These are phyloP conservation scores for Metschnikowia similis DNA, from an alignment of 805 yeast species.

Conservation along the genomic window DNA sequence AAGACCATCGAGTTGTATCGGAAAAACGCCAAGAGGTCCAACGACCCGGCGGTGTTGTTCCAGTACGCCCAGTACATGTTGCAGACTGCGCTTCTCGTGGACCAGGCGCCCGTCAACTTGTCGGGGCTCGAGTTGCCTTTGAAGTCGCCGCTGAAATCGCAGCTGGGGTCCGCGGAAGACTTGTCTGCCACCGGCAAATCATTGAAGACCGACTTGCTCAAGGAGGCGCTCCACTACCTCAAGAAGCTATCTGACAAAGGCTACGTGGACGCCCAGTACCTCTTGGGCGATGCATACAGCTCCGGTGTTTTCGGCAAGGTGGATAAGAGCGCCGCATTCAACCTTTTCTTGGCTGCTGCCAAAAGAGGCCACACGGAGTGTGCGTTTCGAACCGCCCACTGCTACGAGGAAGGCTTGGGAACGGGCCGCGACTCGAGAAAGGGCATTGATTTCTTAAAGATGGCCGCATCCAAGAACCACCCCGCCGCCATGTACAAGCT, in stretches of 20 bases:
- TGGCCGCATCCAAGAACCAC: slow-evolving; percentile 87
- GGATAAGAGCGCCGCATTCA: slow-evolving; percentile 72
- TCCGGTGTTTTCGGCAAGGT: slow-evolving; percentile 80
- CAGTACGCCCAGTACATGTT: slow-evolving; percentile 89
- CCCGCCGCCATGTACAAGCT: slow-evolving; percentile 95
- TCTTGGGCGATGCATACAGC: slow-evolving; percentile 84
- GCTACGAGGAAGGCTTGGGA: slow-evolving; percentile 93
- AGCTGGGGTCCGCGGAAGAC: not conserved
- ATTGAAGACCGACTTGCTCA: slow-evolving; percentile 54
- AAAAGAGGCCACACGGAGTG: slow-evolving; percentile 91
- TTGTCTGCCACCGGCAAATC: slow-evolving; percentile 3
- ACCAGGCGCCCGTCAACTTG: slow-evolving; percentile 4
- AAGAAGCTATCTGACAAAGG: slow-evolving; percentile 75
- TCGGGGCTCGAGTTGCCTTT: not conserved
- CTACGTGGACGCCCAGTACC: slow-evolving; percentile 84
- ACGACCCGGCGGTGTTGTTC: slow-evolving; percentile 82
- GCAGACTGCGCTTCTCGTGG: slow-evolving; percentile 61
- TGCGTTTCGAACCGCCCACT: slow-evolving; percentile 85
- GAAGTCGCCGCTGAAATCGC: not conserved
- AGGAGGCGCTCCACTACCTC: slow-evolving; percentile 72
- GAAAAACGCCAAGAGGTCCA: slow-evolving; percentile 76
- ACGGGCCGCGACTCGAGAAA: slow-evolving; percentile 83
- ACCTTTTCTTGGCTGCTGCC: slow-evolving; percentile 81
- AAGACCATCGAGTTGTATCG: slow-evolving; percentile 85
- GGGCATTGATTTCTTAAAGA: slow-evolving; percentile 74